These are phyloP conservation scores for Vitis hybrid DNA, from an alignment of 177 flowering plant species.

Conservation along the genomic window DNA sequence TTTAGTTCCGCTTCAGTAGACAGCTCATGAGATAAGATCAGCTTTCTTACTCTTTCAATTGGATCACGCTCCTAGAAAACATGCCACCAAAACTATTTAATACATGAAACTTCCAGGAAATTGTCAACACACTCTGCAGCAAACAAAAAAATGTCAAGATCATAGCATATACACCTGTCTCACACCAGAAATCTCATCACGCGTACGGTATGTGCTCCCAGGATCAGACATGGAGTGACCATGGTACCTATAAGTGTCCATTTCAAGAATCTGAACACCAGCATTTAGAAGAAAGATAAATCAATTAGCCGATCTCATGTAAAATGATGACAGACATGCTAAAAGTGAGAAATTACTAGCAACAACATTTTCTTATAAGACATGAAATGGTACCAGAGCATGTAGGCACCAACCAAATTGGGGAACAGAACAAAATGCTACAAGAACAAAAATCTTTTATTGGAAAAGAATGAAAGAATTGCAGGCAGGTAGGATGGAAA, in stretches of 20 bases:
- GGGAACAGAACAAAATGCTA: no score
- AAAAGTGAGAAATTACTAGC: no score
- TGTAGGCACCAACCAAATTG: no score
- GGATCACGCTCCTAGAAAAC: slow-evolving; percentile 90
- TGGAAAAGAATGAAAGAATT: no score
- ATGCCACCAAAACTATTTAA: neutral
- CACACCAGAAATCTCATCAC: slow-evolving; percentile 91
- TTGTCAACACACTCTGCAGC: neutral
- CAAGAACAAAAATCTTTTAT: no score
- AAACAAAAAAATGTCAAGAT: neutral
- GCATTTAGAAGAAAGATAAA: neutral
- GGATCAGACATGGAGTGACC: slow-evolving; percentile 99
- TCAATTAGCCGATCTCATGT: neutral
- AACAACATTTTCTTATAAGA: no score
- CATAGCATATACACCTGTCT: slow-evolving; percentile 61
- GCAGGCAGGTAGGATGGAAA: no score
- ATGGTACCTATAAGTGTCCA: slow-evolving; percentile 99
- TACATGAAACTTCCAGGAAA: neutral
- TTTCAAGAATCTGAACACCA: slow-evolving; percentile 84
- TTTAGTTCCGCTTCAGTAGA: slow-evolving; percentile 88
- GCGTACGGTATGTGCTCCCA: slow-evolving; percentile 97
- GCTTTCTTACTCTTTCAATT: slow-evolving; percentile 81
- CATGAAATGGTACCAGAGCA: no score
- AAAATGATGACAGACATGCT: neutral
- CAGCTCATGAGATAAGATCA: slow-evolving; percentile 81